A percentile compares a stretch with the other conserved stretches of the same genome.
Conservation (phyloP, 257 asterid species). For the Verbascum thapsus region DNA sequence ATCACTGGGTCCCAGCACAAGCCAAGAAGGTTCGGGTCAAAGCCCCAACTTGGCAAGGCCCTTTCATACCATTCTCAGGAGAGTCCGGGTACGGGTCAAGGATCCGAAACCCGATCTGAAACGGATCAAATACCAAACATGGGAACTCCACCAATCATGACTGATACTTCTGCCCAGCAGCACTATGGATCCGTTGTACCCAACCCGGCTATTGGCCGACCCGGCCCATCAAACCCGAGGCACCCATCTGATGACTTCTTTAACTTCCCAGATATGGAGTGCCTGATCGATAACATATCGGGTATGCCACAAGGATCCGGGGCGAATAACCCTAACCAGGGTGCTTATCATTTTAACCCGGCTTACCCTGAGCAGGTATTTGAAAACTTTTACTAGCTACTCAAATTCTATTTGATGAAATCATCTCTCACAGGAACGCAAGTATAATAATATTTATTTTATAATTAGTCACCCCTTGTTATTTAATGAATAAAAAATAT, state of each 20-base stretch:
- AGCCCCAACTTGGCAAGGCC: conserved; percentile 34
- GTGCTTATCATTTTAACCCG: not conserved
- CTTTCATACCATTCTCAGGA: not conserved
- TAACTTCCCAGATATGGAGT: conserved; percentile 29
- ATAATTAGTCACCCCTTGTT: no score
- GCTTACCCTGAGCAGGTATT: conserved; percentile 29
- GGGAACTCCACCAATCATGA: conserved; percentile 14
- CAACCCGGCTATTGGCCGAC: not conserved
- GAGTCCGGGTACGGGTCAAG: not conserved
- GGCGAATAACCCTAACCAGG: conserved; percentile 1
- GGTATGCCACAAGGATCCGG: conserved; percentile 26
- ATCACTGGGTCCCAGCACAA: not conserved
- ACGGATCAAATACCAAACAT: not conserved
- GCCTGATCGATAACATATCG: conserved; percentile 23
- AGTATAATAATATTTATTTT: no score
- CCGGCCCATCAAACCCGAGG: conserved; percentile 19
- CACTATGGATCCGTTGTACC: conserved; percentile 19
- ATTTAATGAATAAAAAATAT: no score
- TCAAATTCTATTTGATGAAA: no score
- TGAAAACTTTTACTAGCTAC: no score
- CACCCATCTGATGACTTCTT: conserved; percentile 31
- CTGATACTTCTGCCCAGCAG: conserved; percentile 2
- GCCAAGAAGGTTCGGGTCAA: conserved; percentile 45
- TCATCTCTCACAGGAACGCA: no score
- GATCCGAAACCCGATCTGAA: conserved; percentile 15